Base-by-base conservation (phyloP, 768 basidiomycete genomes). In the Russula olivacea region DNA sequence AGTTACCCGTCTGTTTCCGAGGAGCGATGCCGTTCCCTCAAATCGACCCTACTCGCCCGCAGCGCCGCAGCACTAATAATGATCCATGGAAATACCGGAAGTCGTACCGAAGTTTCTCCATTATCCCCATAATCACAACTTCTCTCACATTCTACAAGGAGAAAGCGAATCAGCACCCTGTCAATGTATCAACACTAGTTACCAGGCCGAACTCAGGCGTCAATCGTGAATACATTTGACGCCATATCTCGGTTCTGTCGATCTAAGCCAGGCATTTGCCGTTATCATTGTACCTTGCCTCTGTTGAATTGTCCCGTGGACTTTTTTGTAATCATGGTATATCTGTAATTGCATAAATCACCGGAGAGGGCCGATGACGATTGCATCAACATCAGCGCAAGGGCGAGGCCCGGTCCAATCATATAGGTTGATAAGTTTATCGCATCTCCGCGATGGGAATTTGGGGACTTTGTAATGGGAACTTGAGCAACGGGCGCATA, bases 1-100 rank as follows among this genome's bases (percentile, higher is more conserved):
- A 34, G 21, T 10, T 43, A 48, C 34, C 19, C 12, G 9, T 45
- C 58, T 32, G 38, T 17, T 45, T 9, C 23, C 36, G 54, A 41
- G 43, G 36, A 55, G n/a, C 19, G n/a, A 14, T n/a, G 40, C 23
- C 23, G 30, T 34, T 10, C 38, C 15, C 14, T 38, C 38, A 38
- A 38, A 38, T 28, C 28, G n/a, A n/a, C 12, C 36, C 7, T 48
- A 23, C 21, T 23, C 21, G 43, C 8, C 43, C 43, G 19, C 19
- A 43, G 43, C 17, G 10, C n/a, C n/a, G n/a, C n/a, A n/a, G n/a
- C 19, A 28, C 19, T 8, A 19, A 4, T 1, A 12, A 21, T 41
- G 30, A 43, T 56, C 40, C 21, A 34, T 55, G 17, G 30, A 28
- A 45, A 53, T 23, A 32, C 53, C 61, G 61, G 61, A 58, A 30